Conservation (phyloP, 176 grass and related monocot species). For the Tuctoria greenei region DNA sequence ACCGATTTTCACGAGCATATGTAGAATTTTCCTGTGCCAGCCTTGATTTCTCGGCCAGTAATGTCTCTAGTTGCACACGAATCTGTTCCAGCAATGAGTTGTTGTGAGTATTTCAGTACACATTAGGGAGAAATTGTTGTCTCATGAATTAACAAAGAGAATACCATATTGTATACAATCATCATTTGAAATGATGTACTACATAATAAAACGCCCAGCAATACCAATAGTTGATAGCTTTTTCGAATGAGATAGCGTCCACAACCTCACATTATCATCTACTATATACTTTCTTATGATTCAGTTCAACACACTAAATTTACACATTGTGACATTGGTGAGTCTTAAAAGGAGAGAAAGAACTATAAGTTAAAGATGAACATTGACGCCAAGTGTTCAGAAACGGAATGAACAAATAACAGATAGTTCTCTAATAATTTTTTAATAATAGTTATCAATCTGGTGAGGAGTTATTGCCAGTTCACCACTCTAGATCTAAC, state of each 20-base stretch:
- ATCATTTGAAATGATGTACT: neutral
- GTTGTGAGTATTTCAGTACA: neutral
- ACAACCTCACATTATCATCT: neutral
- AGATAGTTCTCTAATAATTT: no score
- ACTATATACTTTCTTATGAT: no score
- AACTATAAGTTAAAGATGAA: no score
- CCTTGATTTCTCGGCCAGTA: slow-evolving; percentile 59
- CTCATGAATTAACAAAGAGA: neutral
- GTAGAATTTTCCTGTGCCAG: slow-evolving; percentile 66
- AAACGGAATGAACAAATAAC: no score
- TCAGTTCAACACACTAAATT: no score
- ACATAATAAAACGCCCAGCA: neutral
- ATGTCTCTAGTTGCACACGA: slow-evolving; percentile 58
- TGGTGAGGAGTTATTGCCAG: no score
- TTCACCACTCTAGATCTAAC: no score
- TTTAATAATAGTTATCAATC: no score
- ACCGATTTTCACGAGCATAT: slow-evolving; percentile 59
- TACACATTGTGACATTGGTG: no score
- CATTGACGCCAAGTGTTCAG: no score
- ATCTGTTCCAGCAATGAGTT: slow-evolving; percentile 38
- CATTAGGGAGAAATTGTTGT: neutral
- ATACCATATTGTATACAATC: no score
- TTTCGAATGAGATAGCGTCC: neutral
- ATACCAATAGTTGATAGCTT: neutral
- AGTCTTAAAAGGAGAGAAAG: no score